Base-by-base conservation (phyloP, 1,284 basidiomycete species). In the Puccinia horiana region DNA sequence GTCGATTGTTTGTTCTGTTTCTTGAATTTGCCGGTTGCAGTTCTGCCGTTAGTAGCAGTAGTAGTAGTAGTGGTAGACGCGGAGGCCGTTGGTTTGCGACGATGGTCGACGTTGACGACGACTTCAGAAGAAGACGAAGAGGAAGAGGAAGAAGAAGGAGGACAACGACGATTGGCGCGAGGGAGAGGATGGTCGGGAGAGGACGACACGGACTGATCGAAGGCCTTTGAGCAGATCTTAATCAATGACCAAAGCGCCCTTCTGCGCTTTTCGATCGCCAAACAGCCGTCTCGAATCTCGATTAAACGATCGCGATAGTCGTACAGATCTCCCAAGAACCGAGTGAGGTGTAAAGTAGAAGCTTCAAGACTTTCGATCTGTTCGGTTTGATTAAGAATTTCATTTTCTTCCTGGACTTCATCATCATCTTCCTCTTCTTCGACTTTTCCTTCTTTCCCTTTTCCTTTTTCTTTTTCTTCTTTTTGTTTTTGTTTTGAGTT, bases 201-300 rank as follows among this genome's bases (percentile, higher is more conserved):
- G 12, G 37, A 29, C 14, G 44, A 26, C 23, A 12, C 26, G 20
- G 42, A 29, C 4, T 70, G 61, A 42, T 70, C 49, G 29, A 65
- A 80, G 12, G 49, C 78, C 6, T n/a, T 29, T 2, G 49, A 2
- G 52, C 37, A 73, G 14, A 73, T n/a, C 58, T 80, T 80, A 23
- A 73, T 32, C n/a, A 80, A n/a, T 9, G 3, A 26, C 78, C 78
- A 80, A 23, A 80, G 52, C 23, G 78, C 78, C n/a, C 69, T 56
- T 63, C 78, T 72, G 14, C 78, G 32, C 58, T 80, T 80, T 37
- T 80, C 78, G 52, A 80, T 63, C 4, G 67, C 69, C 35, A 80
- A 58, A 73, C 78, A 80, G 12, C 78, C 78, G 42, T 80, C 29
- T 1, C 78, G 20, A n/a, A 80, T 61, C 35, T 80, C 78, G 16